phyloP scores from a whole-genome alignment of 2,329 filamentous ascomycete genomes.

The Verticillium nonalfalfae region DNA sequence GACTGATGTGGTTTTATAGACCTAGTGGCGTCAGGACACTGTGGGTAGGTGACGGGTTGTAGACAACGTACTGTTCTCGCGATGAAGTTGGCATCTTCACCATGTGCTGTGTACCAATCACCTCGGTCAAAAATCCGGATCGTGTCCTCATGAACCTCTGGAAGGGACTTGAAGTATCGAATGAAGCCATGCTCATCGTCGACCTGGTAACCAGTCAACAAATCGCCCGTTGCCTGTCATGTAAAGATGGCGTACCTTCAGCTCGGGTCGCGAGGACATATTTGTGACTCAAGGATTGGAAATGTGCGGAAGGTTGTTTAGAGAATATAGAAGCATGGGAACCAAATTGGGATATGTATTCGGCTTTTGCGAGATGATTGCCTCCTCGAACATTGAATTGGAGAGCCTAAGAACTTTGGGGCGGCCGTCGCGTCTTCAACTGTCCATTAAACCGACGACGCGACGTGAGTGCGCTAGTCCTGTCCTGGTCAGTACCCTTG shows the following conservation, averaged over 20 bases:
- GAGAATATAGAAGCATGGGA: not conserved
- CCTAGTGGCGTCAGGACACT: constrained; percentile 33
- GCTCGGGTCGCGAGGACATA: constrained; percentile 67
- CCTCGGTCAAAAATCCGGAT: constrained; percentile 89
- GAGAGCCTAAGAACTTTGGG: not conserved
- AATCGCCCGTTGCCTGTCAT: not conserved
- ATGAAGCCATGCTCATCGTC: constrained; percentile 98
- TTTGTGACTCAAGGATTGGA: constrained; percentile 15
- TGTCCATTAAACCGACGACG: constrained; percentile 7
- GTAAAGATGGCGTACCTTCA: constrained; percentile 46
- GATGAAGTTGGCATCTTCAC: constrained; percentile 77
- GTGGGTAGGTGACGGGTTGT: too few species aligned
- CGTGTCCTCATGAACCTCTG: constrained; percentile 63
- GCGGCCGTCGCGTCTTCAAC: constrained; percentile 7
- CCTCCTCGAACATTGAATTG: not conserved
- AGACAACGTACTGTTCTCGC: constrained; percentile 57
- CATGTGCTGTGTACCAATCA: constrained; percentile 95
- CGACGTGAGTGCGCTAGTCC: constrained; percentile 10
- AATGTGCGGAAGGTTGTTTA: too few species aligned
- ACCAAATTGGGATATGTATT: not conserved
- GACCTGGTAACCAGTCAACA: constrained; percentile 49
- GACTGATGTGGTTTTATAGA: constrained; percentile 97
- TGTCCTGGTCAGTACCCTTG: not conserved
- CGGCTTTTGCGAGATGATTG: not conserved
- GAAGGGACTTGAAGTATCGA: constrained; percentile 86